phyloP scores from a whole-genome alignment of 768 basidiomycete species.

The Heimioporus sp. region DNA sequence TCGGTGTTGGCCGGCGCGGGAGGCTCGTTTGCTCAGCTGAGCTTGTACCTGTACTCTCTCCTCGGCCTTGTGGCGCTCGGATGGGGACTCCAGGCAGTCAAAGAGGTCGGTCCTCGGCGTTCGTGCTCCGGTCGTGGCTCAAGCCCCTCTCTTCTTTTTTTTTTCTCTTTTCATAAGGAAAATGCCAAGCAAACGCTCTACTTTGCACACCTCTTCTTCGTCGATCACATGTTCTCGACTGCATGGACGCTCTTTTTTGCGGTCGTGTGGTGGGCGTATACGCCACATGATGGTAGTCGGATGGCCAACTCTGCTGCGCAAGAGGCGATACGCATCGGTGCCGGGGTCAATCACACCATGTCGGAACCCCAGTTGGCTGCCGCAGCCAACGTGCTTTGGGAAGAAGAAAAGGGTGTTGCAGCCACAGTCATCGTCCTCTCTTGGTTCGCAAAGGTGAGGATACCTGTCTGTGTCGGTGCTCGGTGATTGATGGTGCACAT shows the following conservation, averaged over 20 bases:
- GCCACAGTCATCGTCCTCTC: conserved; percentile 73
- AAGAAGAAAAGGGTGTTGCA: conserved; percentile 83
- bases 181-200: conserved; percentile 80
- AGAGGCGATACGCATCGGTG: conserved; percentile 72
- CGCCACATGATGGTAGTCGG: conserved; percentile 85
- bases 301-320: conserved; percentile 86
- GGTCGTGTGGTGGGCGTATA: conserved; percentile 86
- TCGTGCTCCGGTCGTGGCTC: conserved; percentile 7
- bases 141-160: neutral
- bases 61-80: conserved; percentile 73
- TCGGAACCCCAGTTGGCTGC: conserved; percentile 61
- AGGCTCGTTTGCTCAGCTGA: conserved; percentile 91
- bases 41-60: conserved; percentile 91
- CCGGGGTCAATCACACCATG: conserved; percentile 50
- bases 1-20: conserved; percentile 87
- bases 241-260: conserved; percentile 93
- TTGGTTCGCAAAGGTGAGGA: conserved; percentile 83
- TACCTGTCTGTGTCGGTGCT: neutral
- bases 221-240: conserved; percentile 89
- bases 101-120: conserved; percentile 56
- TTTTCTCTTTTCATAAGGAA: conserved; percentile 53
- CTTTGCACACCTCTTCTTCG: conserved; percentile 88
- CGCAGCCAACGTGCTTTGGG: conserved; percentile 85
- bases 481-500: conserved; percentile 1
- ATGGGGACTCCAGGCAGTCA: conserved; percentile 88